Base-by-base conservation (phyloP, 345 rosid genomes). In the Fremontodendron californicum region DNA sequence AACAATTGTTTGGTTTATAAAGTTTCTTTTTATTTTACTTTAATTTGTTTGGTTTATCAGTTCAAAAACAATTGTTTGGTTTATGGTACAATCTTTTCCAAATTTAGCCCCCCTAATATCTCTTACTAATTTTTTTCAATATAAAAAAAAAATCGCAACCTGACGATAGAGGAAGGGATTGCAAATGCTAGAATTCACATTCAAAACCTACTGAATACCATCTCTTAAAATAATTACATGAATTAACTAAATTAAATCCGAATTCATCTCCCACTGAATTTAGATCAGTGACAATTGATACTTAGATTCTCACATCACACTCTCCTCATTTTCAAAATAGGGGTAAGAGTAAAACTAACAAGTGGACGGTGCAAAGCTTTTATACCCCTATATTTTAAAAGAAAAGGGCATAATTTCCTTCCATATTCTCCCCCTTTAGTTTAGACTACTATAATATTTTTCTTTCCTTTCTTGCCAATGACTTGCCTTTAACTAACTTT, bases 281-380 rank as follows among this genome's bases (percentile, higher is more conserved):
- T n/a, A 27, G 60, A 54, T n/a, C 19, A 52, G 25, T 52, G 58
- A 1, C 58, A n/a, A 52, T n/a, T 52, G 58, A 52, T 21, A 31
- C 82, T 62, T 13, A 74, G 84, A 81, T 79, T 79, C 84, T 77
- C 73, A 13, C 42, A 25, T 13, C 23, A 18, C 18, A n/a, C n/a
- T n/a, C n/a, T n/a, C 13, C 35, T 33, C 31, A 60, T 73, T 31
- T 46, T 31, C 25, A 6, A 40, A 55, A 42, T 9, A 42, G 51
- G 73, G 66, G 71, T 39, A 31, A 62, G 40, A 61, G 66, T 61
- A 29, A 62, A 62, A 33, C n/a, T 5, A 16, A 52, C 16, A 63
- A 63, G 6, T 81, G 84, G 81, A 79, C 76, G 81, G 82, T 70
- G 77, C 73, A 63, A 74, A 74, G 54, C 55, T 9, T 37, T 60